Evolutionary conservation across 2,329 filamentous ascomycete genomes (phyloP).

Genomic region (Calonectria pauciramosa): DNA sequence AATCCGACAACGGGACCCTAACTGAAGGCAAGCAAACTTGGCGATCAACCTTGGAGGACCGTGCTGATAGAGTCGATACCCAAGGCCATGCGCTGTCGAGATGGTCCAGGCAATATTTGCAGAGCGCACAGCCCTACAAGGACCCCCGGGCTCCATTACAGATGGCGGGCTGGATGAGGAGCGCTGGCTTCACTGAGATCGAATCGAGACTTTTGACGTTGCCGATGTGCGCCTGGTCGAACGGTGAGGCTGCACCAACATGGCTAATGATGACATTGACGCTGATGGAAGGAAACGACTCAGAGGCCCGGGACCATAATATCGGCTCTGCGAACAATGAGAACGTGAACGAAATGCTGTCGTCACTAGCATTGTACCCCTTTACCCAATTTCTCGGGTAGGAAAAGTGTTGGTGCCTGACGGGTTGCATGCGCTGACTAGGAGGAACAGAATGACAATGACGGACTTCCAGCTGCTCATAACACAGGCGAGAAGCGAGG

Average conservation of each 20-base stretch:
- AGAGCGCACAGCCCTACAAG: conserved; percentile 73
- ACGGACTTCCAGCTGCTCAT: conserved; percentile 71
- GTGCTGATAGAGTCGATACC: conserved; percentile 23
- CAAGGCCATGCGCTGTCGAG: conserved; percentile 73
- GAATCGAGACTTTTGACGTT: conserved; percentile 75
- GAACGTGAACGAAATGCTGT: conserved; percentile 67
- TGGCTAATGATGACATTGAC: not conserved
- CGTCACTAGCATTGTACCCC: conserved; percentile 69
- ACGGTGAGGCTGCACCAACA: conserved; percentile 59
- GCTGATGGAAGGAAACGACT: conserved; percentile 6
- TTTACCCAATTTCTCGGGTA: conserved; percentile 66
- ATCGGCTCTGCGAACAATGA: conserved; percentile 68
- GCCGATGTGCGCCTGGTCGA: conserved; percentile 79
- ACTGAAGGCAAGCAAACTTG: conserved; percentile 64
- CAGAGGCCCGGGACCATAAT: conserved; percentile 65
- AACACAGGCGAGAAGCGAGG: conserved; percentile 67
- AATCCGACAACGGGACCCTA: conserved; percentile 87
- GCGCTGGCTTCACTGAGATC: conserved; percentile 77
- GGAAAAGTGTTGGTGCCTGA: conserved; percentile 34
- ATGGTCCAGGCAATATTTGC: conserved; percentile 77
- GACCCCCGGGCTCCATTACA: conserved; percentile 75
- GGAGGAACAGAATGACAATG: conserved; percentile 63
- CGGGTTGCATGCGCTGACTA: conserved; percentile 12
- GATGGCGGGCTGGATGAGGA: conserved; percentile 69
- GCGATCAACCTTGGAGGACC: not conserved